Base-by-base conservation (phyloP, 2,329 filamentous ascomycete genomes). In the Teratosphaeriaceae sp. region DNA sequence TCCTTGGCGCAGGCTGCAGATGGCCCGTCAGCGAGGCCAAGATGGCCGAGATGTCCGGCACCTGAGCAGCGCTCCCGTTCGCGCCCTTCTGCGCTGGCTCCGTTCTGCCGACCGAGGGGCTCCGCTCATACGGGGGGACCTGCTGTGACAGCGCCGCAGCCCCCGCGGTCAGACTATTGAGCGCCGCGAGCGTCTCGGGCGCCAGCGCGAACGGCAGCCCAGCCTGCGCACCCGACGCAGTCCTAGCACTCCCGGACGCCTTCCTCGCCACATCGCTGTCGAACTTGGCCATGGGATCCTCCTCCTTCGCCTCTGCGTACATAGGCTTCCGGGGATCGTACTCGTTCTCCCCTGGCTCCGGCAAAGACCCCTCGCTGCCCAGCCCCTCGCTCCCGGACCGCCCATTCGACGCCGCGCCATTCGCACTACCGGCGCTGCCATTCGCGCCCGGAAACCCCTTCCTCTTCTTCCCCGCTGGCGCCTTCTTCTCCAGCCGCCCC, bases 271-370 rank as follows among this genome's bases (percentile, higher is more conserved):
- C 44, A 52, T 62, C 57, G 7, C 56, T 59, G 43, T 62, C 59
- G 35, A 56, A 61, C 15, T 51, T 49, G 5, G 54, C 47, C 38
- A 33, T 22, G 3, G 55, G 55, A 45, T 62, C 59, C 22, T 47
- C 26, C 39, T 51, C 40, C n/a, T 42, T 30, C n/a, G 35, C 26
- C 2, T n/a, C n/a, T n/a, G 50, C 38, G 21, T 54, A 49, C 33
- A 54, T 50, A 3, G 70, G 70, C 21, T 62, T 62, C 43, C 65
- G 65, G 23, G 68, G 67, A 53, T 72, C 68, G 55, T 74, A 74
- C 49, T 74, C 72, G 53, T 73, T 67, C 42, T 72, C 67, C 2
- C 54, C 60, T 8, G 62, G 55, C 44, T 64, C 62, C 23, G 63
- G 61, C 26, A 62, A 60, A 15, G n/a, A n/a, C n/a, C n/a, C n/a